These are phyloP conservation scores for Trametes pubescens DNA, from an alignment of 1,284 basidiomycete species.

Conservation along the genomic window DNA sequence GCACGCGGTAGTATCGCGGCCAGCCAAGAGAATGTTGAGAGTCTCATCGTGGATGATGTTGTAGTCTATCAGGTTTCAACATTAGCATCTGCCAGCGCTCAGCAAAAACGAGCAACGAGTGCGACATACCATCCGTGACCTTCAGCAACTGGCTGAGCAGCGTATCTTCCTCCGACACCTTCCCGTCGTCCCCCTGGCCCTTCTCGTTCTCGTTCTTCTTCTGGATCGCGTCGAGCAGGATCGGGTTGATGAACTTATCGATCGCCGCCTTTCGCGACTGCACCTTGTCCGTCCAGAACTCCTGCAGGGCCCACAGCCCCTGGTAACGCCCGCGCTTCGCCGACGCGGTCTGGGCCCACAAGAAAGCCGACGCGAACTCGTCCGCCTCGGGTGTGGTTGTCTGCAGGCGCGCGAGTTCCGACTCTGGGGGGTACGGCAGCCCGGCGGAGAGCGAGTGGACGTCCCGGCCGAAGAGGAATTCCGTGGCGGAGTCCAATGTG, in stretches of 20 bases:
- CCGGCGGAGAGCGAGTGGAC: constrained; percentile 44
- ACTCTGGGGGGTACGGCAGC: constrained; percentile 40
- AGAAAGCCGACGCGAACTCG: constrained; percentile 39
- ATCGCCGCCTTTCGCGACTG: constrained; percentile 55
- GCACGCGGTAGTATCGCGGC: constrained; percentile 49
- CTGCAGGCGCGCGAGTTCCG: constrained; percentile 15
- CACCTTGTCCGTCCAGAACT: constrained; percentile 56
- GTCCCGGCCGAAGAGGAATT: constrained; percentile 49
- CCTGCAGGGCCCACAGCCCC: constrained; percentile 57
- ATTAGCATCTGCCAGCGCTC: background rate
- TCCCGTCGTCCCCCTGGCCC: constrained; percentile 28
- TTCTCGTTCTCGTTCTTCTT: constrained; percentile 39
- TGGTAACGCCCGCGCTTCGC: constrained; percentile 45
- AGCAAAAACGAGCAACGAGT: background rate
- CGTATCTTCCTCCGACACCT: constrained; percentile 49
- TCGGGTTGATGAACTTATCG: constrained; percentile 58
- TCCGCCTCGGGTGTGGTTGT: constrained; percentile 38
- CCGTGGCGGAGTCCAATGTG: constrained; percentile 50
- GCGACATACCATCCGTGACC: constrained; percentile 53
- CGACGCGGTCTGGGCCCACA: constrained; percentile 47
- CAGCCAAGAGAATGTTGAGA: constrained; percentile 47
- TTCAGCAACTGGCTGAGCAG: constrained; percentile 60
- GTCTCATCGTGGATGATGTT: constrained; percentile 46
- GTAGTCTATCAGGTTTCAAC: constrained; percentile 29
- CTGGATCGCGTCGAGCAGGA: constrained; percentile 54